Evolutionary conservation across 2,329 filamentous ascomycete species (phyloP), one percentile per base, ranked within the genome.

Genomic region (Fusarium virguliforme): DNA sequence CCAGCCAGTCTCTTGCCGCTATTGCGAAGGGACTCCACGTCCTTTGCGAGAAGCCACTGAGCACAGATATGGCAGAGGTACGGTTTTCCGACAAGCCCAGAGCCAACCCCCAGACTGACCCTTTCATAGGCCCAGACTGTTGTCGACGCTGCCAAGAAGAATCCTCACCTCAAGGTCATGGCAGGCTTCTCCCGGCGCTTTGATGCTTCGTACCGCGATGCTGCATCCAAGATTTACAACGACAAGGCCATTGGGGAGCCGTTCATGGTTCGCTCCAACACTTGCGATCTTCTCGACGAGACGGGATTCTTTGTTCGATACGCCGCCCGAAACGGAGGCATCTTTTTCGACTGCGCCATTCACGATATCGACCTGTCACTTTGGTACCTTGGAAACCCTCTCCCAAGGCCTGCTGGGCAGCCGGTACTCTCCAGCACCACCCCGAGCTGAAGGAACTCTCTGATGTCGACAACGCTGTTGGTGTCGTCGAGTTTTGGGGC

Each of bases 291-390:
- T 75, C 86, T 88, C 63, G 89, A 91, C 67, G 87, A 89, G 0
- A 84, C 84, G 0, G 90, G 90, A 30, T 92, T 91, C 83, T 92
- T 91, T 78, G 89, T 92, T 43, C 83, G 85, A 10, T 92, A 92
- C 77, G 88, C 90, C 2, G 82, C 88, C 62, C 89, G 87, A 79
- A 87, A 83, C 1, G 90, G 90, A 32, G 90, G 90, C 4, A 91
- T 92, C 75, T 92, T 92, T 70, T 90, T 92, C 59, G 90, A 92
- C 81, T 90, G 88, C 80, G 88, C 87, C 41, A 88, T 92, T 74
- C 90, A 92, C 80, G 90, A 92, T 74, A 92, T 92, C 0, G 78
- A 79, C 28, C 53, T 79, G 1, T 72, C 76, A 0, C 65, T 79
- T 10, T 79, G 78, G 78, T 79, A 77, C 51, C 65, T 79, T 3